These are phyloP conservation scores for Hanseniaspora hatyaiensis DNA, from an alignment of 805 yeast species.

Conservation along the genomic window DNA sequence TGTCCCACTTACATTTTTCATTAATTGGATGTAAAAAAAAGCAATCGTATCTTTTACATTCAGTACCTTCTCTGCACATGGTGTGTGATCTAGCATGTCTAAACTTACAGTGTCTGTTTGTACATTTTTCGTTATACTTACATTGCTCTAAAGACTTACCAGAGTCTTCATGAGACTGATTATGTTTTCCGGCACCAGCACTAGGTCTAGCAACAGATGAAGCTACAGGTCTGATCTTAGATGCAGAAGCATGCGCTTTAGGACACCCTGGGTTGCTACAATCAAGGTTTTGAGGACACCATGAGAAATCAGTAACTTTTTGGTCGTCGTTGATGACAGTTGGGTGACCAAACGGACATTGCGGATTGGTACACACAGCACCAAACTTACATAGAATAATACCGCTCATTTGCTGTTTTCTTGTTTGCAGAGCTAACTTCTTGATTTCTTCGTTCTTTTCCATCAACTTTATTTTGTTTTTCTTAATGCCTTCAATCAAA, in stretches of 20 bases:
- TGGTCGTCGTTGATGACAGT: slow-evolving; percentile 73
- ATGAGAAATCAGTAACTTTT: slow-evolving; percentile 50
- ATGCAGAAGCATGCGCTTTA: slow-evolving; percentile 76
- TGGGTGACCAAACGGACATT: slow-evolving; percentile 86
- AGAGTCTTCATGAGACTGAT: slow-evolving; percentile 19
- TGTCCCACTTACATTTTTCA: slow-evolving; percentile 71
- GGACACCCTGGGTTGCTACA: slow-evolving; percentile 54
- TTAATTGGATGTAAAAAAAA: slow-evolving; percentile 68
- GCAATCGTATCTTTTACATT: slow-evolving; percentile 72
- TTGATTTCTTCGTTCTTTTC: slow-evolving; percentile 34
- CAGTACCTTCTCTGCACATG: slow-evolving; percentile 71
- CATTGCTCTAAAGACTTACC: slow-evolving; percentile 67
- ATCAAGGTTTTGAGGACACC: slow-evolving; percentile 63
- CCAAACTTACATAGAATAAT: slow-evolving; percentile 67
- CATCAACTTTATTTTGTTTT: slow-evolving; percentile 42
- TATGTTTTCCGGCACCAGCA: slow-evolving; percentile 17
- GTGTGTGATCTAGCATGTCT: slow-evolving; percentile 70
- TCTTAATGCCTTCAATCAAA: slow-evolving; percentile 55
- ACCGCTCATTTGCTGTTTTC: slow-evolving; percentile 35
- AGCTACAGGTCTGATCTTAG: slow-evolving; percentile 33
- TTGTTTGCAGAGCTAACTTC: slow-evolving; percentile 28
- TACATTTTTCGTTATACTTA: slow-evolving; percentile 64
- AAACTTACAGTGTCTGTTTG: slow-evolving; percentile 64
- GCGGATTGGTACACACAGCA: slow-evolving; percentile 56
- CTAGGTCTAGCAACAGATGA: slow-evolving; percentile 19